Percentiles rank a stretch among this genome's conserved stretches.
phyloP scores from a whole-genome alignment of 2,329 filamentous ascomycete species.

The Plenodomus lindquistii region DNA sequence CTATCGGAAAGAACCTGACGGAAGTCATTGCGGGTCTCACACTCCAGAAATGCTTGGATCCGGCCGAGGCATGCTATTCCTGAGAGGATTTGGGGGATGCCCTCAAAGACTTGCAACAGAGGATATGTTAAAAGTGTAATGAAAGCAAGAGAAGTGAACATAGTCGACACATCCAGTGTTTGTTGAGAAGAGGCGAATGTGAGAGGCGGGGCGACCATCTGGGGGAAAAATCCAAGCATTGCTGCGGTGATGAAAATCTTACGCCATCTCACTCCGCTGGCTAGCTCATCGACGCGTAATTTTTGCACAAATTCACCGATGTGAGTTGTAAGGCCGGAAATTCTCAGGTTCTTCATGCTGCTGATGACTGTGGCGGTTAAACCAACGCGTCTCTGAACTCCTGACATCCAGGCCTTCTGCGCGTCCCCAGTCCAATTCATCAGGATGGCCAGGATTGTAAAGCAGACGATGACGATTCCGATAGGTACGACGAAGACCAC shows the following conservation, averaged over 20 bases:
- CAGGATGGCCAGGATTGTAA: conserved; percentile 20
- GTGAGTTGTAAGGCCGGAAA: conserved; percentile 42
- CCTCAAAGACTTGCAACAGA: conserved; percentile 11
- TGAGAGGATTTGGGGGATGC: conserved; percentile 11
- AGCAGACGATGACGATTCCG: conserved; percentile 22
- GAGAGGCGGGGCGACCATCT: conserved; percentile 7
- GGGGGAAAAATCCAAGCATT: conserved; percentile 8
- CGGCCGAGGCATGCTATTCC: conserved; percentile 15
- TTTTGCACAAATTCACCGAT: conserved; percentile 39
- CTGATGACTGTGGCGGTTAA: conserved; percentile 36
- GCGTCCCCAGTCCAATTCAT: conserved; percentile 25
- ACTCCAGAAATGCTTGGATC: conserved; percentile 16
- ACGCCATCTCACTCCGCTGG: conserved; percentile 8
- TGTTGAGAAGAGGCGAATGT: conserved; percentile 9
- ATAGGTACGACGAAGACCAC: conserved; percentile 26
- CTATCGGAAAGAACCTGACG: neutral
- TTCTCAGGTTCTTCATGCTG: conserved; percentile 48
- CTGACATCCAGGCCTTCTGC: conserved; percentile 30
- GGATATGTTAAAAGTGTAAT: conserved; percentile 11
- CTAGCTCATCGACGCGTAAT: conserved; percentile 43
- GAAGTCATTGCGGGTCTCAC: conserved; percentile 9
- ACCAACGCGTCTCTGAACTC: conserved; percentile 31
- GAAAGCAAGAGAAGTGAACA: conserved; percentile 15
- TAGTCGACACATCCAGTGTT: conserved; percentile 6
- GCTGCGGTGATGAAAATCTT: conserved; percentile 11